Evolutionary conservation across 306 rosid genomes (phyloP).

Genomic region (Pterocarpus macrocarpus): DNA sequence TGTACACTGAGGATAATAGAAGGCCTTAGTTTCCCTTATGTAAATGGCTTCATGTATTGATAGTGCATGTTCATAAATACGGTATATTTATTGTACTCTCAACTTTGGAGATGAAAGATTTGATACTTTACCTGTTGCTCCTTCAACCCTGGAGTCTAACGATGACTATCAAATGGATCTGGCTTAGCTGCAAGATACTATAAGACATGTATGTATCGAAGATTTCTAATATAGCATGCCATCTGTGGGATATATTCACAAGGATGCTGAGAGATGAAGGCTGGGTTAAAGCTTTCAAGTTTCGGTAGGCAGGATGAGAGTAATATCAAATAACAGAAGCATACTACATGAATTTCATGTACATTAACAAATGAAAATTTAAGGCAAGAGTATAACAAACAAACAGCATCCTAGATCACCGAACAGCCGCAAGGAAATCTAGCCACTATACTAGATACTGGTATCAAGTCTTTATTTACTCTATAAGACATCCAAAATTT

Average conservation of each 20-base stretch:
- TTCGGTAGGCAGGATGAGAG: not conserved
- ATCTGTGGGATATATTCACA: no score
- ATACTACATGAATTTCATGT: not conserved
- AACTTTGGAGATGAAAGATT: no score
- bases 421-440: constrained; percentile 2
- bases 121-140: no score
- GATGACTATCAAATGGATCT: no score
- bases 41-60: not conserved
- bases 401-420: constrained; percentile 14
- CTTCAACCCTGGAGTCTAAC: no score
- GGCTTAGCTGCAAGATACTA: no score
- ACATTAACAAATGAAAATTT: not conserved
- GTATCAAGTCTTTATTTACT: constrained; percentile 30
- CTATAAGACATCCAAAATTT: not conserved
- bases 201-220: no score
- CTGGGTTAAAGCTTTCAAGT: no score
- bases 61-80: not conserved
- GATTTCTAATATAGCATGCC: no score
- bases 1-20: not conserved
- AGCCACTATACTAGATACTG: constrained; percentile 4
- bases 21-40: not conserved
- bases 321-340: not conserved
- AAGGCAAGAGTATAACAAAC: not conserved
- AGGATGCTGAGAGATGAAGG: no score
- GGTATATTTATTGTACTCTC: no score